Conservation (phyloP, 192 early-diverging fungal genomes). For the Backusella australiensis region DNA sequence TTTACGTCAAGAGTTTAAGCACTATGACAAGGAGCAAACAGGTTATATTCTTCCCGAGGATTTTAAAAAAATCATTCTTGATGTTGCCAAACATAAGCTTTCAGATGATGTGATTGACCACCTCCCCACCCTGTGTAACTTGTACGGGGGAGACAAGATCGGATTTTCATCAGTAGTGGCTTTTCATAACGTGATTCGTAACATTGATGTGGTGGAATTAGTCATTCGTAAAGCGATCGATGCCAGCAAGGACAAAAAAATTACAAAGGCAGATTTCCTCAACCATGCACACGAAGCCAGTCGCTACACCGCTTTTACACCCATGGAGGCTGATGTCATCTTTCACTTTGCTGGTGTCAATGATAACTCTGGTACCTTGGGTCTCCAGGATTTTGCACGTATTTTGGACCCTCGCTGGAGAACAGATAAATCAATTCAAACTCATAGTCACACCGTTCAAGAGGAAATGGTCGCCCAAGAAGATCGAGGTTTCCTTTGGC, state of each 20-base stretch:
- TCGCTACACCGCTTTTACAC: conserved; percentile 61
- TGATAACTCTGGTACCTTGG: conserved; percentile 45
- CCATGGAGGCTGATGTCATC: conserved; percentile 72
- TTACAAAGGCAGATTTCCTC: conserved; percentile 66
- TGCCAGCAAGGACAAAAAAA: conserved; percentile 44
- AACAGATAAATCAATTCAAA: conserved; percentile 17
- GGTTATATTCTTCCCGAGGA: conserved; percentile 60
- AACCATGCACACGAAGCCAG: conserved; percentile 51
- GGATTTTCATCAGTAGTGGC: conserved; percentile 63
- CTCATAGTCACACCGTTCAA: conserved; percentile 1
- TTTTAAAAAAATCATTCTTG: conserved; percentile 60
- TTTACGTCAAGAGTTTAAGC: conserved; percentile 68
- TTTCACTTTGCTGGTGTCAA: conserved; percentile 64
- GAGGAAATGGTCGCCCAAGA: neutral
- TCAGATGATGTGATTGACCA: conserved; percentile 62
- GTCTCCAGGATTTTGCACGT: conserved; percentile 47
- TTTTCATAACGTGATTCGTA: conserved; percentile 58
- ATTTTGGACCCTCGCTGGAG: conserved; percentile 57
- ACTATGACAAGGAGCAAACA: conserved; percentile 61
- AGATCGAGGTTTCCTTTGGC: conserved; percentile 28
- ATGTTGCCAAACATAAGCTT: conserved; percentile 63
- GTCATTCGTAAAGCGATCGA: conserved; percentile 54
- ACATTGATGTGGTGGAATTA: conserved; percentile 69
- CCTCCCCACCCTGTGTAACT: conserved; percentile 56
- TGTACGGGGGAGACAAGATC: conserved; percentile 57